Base-by-base conservation (phyloP, 768 basidiomycete genomes). In the Hygrophoropsis aurantiaca region DNA sequence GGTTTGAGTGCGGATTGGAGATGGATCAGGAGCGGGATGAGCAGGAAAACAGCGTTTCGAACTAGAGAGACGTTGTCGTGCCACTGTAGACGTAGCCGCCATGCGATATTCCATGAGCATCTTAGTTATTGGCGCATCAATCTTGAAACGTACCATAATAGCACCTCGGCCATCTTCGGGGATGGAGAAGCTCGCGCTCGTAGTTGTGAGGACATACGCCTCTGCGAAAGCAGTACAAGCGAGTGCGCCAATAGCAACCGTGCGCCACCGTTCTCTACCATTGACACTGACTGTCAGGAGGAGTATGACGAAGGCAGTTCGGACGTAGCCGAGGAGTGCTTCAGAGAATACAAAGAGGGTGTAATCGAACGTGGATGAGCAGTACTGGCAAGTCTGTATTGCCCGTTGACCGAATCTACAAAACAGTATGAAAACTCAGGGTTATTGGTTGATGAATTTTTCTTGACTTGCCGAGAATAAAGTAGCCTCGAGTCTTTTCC, bases 391-490 rank as follows among this genome's bases (percentile, higher is more conserved):
- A 7, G 73, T 74, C 37, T 80, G 70, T 13, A 90, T 63, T 4
- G 79, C 77, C 21, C 73, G 62, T 62, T 90, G 87, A 19, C 87
- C 87, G 50, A 87, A 85, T 47, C 87, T 87, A 45, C 20, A 26
- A 38, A 7, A 27, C 5, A 26, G 3, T 6, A 34, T 20, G 16
- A 52, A 57, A 54, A 35, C 2, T 18, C 11, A 7, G 11, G 19
- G 15, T 39, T 7, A 3, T 16, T 11, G 11, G 19, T 44, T 11
- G 13, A 34, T 34, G 9, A 10, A n/a, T 10, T 42, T n/a, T 9
- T 40, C 35, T 32, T 7, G 4, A 61, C 75, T 13, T 40, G 84
- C 84, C 82, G 74, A 54, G 80, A 71, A 56, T 87, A 90, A 37
- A 77, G 58, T 1, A 71, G 65, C 45, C 87, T 76, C 49, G 74